Base-by-base conservation (phyloP, 805 yeast species). In the Ogataea angusta region DNA sequence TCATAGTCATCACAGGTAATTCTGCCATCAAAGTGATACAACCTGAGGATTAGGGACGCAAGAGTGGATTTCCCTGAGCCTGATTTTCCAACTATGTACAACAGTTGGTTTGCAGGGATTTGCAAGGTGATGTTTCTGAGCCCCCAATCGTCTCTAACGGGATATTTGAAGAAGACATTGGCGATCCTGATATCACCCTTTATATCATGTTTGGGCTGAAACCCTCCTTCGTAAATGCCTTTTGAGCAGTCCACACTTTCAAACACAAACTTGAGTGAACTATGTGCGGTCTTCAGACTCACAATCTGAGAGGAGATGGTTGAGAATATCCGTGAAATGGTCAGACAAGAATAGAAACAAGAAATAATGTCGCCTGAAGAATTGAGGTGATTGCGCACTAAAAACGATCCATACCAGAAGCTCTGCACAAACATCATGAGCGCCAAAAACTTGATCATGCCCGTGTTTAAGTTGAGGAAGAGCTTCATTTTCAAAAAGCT, bases 21-120 rank as follows among this genome's bases (percentile, higher is more conserved):
- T 1, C 53, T 41, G 0, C 99, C 99, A 0, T 58, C 46, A 47
- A 85, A 63, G 0, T 58, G 46, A 52, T 90, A 88, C 17, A 86
- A 71, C 19, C 74, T 74, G 40, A 84, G 57, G 1, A 93, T 51
- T 2, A 93, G 58, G 26, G 73, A 73, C 0, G 83, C 75, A 2
- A 93, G 46, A 0, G 98, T 84, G 0, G 98, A 91, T 59, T 93
- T 93, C 0, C 99, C 99, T 0, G 90, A 81, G 0, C 99, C 99
- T 0, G 97, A 89, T 45, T 73, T 70, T 1, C 99, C 99, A 30
- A 93, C 75, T 4, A 93, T 62, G 52, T 77, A 91, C 1, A 82
- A 77, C 6, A 75, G 55, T 23, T 63, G 49, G 1, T 74, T 70
- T 0, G 75, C 59, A 1, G 67, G 60, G 25, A 89, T 64, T 1